Evolutionary conservation across 2,329 filamentous ascomycete species (phyloP), one percentile per base, ranked within the genome.

Genomic region (Decorospora gaudefroyi): DNA sequence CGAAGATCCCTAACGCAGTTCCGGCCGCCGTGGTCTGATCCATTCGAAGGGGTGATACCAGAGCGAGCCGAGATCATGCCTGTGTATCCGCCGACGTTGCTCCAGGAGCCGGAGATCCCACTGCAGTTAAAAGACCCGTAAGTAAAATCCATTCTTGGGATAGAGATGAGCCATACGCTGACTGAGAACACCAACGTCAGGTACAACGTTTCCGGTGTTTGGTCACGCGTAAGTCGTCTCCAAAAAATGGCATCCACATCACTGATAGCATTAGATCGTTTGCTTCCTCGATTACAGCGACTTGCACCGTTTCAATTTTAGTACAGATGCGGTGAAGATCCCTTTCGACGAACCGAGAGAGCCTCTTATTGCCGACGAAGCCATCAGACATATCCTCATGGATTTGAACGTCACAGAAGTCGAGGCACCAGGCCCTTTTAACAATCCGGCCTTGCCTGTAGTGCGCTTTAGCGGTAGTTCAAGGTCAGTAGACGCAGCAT

Each of bases 301-400:
- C 62, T 81, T 91, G 23, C 86, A 84, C 65, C 71, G 73, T 13
- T 90, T 84, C 73, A 91, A 91, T 62, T 90, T 90, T 60, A 72
- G 71, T n/a, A 55, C 65, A 1, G 68, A 67, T 6, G 68, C 74
- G 5, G 33, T 52, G 4, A 53, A 44, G 25, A 64, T 73, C 8
- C 66, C 75, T 1, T 72, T 55, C 5, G 54, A 63, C 70, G 1
- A 65, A 57, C 29, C 71, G 69, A 53, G 72, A 69, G 40, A 80
- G 74, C 75, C 83, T 0, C 76, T 88, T 25, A 72, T 80, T 21
- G 80, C 76, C 0, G 78, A 80, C 48, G 86, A 90, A 73, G 86
- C 84, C 1, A 84, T 83, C 12, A 78, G 86, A 6, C 76, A 90
- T 41, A 87, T 91, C 49, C 71, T 82, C 44, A 83, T 91, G 78